Base-by-base conservation (phyloP, 805 yeast species). In the Wickerhamomyces chambardii region DNA sequence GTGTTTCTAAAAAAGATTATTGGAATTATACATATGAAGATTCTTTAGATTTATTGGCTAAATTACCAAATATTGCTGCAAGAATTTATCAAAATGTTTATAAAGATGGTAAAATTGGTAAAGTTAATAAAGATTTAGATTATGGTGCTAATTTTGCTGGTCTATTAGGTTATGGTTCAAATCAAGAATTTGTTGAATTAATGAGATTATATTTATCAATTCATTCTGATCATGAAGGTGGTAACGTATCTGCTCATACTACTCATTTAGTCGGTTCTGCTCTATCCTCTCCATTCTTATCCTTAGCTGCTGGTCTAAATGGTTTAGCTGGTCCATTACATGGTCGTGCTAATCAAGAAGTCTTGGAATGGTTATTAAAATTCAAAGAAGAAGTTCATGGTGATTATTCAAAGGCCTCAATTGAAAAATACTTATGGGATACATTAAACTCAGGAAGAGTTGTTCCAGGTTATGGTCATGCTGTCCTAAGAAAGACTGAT, bases 171-270 rank as follows among this genome's bases (percentile, higher is more conserved):
- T 74, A 65, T 61, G 69, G 68, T 12, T 44, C 50, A 33, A 63
- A 58, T 3, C 40, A 45, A 33, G 82, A 75, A 53, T 82, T 82
- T 55, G 70, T 75, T 36, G 84, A 83, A 55, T 70, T 84, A 51
- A 75, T 83, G 77, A 77, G 94, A 66, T 68, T 84, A 47, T 83
- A 83, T 70, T 61, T 82, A 54, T 76, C 90, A 42, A 77, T 83
- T 56, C 94, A 83, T 68, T 73, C 86, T 37, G 94, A 83, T 59
- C 94, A 83, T 66, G 94, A 83, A 68, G 94, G 92, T 65, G 92
- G 92, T 61, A 82, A 82, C 56, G 92, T 82, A 41, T 78, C 86
- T 43, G 92, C 92, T 33, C 92, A 82, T 66, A 77, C 92, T 45
- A 82, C 92, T 39, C 90, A 83, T 63, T 65, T 82, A 56, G 92